phyloP scores from a whole-genome alignment of 768 basidiomycete species.

The Chalciporus piperatus region DNA sequence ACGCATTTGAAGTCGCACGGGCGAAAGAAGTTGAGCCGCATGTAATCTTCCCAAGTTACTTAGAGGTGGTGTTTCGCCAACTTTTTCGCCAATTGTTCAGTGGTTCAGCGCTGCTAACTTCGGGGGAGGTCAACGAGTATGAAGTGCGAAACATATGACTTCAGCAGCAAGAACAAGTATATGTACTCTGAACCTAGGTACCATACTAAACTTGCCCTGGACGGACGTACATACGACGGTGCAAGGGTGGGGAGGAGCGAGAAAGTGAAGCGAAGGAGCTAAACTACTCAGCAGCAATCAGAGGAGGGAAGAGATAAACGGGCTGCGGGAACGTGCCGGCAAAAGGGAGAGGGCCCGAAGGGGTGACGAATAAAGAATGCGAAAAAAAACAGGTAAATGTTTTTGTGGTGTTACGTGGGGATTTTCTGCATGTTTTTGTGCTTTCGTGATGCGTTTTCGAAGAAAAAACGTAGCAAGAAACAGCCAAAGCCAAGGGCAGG shows the following conservation, averaged over 20 bases:
- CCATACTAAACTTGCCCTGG: conserved; percentile 8
- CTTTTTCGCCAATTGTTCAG: too few relatives aligned
- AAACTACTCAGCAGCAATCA: conserved; percentile 25
- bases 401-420: conserved; percentile 44
- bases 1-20: conserved; percentile 41
- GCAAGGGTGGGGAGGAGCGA: conserved; percentile 18
- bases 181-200: conserved; percentile 22
- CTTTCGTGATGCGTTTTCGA: conserved; percentile 30
- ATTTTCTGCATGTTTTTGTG: conserved; percentile 39
- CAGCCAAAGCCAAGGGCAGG: conserved; percentile 33
- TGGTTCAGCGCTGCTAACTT: too few relatives aligned
- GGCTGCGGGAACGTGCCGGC: conserved; percentile 4
- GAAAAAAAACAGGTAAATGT: conserved; percentile 39
- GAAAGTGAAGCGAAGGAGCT: conserved; percentile 18
- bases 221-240: conserved; percentile 20
- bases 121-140: too few relatives aligned
- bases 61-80: neutral
- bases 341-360: conserved; percentile 13
- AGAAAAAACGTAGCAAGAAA: conserved; percentile 38
- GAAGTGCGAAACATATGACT: neutral
- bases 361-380: conserved; percentile 26
- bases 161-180: conserved; percentile 3
- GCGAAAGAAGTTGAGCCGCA: neutral
- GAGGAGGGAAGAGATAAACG: neutral
- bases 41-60: conserved; percentile 6